Conservation (phyloP, 2,329 filamentous ascomycete genomes). For the Aschersonia sp. region DNA sequence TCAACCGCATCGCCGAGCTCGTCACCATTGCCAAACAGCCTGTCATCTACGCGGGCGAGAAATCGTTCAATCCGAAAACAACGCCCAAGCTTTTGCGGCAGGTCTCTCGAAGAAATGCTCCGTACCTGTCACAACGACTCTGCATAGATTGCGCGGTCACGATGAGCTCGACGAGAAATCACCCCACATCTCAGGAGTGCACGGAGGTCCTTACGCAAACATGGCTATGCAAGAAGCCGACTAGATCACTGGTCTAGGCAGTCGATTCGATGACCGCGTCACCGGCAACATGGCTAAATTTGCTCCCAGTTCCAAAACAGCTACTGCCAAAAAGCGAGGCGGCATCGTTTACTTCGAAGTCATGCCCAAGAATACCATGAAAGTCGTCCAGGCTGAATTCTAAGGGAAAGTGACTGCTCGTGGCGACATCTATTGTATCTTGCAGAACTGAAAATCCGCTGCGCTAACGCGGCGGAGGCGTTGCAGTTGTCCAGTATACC, state of each 20-base stretch:
- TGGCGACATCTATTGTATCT: no score
- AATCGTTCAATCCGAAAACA: conserved; percentile 66
- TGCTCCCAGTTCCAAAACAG: conserved; percentile 73
- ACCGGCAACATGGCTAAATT: conserved; percentile 73
- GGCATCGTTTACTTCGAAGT: conserved; percentile 98
- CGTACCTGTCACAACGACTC: conserved; percentile 90
- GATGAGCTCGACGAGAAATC: conserved; percentile 91
- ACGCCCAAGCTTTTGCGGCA: conserved; percentile 57
- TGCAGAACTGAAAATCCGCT: no score
- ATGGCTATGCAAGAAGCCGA: conserved; percentile 97
- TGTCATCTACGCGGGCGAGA: conserved; percentile 92
- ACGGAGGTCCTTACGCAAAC: conserved; percentile 93
- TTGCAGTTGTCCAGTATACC: no score
- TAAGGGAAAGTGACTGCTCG: no score
- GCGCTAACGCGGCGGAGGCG: no score
- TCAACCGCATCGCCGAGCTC: conserved; percentile 64
- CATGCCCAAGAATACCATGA: conserved; percentile 99
- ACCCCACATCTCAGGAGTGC: conserved; percentile 97
- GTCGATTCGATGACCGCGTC: conserved; percentile 92
- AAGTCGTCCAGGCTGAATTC: conserved; percentile 68
- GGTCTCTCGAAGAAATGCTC: conserved; percentile 80
- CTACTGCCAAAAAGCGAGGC: conserved; percentile 71
- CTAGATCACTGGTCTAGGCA: conserved; percentile 86
- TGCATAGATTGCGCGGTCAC: conserved; percentile 83
- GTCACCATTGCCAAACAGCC: conserved; percentile 88